phyloP scores from a whole-genome alignment of 2,329 filamentous ascomycete genomes.

The Akanthomyces muscarius region DNA sequence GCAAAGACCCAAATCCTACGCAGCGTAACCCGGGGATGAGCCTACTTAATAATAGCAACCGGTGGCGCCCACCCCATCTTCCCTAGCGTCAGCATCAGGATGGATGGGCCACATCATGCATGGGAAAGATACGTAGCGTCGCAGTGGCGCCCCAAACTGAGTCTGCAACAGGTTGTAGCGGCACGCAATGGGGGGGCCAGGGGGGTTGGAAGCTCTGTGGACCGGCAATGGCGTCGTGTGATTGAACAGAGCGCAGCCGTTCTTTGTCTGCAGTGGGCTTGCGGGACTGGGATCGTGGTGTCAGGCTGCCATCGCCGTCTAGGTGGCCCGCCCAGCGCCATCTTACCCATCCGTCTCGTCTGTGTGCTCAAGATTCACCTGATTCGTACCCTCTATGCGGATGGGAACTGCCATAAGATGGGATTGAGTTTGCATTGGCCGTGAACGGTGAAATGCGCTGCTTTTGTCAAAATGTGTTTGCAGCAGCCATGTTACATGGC shows the following conservation, averaged over 20 bases:
- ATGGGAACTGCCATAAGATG: background rate
- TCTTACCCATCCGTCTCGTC: background rate
- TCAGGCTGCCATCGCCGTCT: too few species aligned
- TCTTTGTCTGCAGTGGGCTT: background rate
- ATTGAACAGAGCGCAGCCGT: background rate
- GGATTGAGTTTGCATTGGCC: background rate
- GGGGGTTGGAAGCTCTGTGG: background rate
- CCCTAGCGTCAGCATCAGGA: constrained; percentile 11
- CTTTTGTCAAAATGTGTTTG: background rate
- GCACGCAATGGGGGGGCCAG: background rate
- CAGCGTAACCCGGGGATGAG: background rate
- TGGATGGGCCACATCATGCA: constrained; percentile 10
- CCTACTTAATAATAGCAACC: constrained; percentile 1
- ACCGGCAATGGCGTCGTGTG: background rate
- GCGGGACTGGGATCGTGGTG: background rate
- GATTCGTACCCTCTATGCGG: background rate
- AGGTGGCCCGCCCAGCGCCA: too few species aligned
- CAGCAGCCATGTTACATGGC: background rate
- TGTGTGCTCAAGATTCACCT: background rate
- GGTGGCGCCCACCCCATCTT: background rate
- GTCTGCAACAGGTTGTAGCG: constrained; percentile 3
- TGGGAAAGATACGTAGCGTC: background rate
- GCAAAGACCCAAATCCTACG: background rate
- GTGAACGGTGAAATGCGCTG: background rate
- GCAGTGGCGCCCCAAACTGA: constrained; percentile 11